Base-by-base conservation (phyloP, 495 filamentous ascomycete species). In the Chaetomium tenue region DNA sequence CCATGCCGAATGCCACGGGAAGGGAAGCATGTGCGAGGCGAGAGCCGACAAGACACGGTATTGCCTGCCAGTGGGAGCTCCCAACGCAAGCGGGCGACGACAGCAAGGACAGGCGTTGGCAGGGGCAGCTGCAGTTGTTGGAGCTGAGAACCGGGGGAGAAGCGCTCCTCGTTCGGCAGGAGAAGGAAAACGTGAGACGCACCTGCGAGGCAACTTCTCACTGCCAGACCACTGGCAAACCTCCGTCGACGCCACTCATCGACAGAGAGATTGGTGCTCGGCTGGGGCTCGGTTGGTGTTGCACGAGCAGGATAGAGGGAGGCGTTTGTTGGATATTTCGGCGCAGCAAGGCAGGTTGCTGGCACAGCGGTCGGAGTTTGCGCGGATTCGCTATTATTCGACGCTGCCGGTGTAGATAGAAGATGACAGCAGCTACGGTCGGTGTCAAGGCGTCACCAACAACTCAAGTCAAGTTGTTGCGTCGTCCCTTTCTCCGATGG, bases 201-300 rank as follows among this genome's bases (percentile, higher is more conserved):
- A 60, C 58, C 58, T 60, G 46, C 6, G 11, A 48, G 44, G 30
- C 11, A 20, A 58, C 42, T 44, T 5, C 37, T 58, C 55, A 58
- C 20, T 39, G 30, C 30, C 53, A 18, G 20, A 30, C 39, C 39
- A 58, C 18, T 22, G 16, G 9, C 30, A 52, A 52, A 8, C 23
- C 5, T 47, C n/a, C 18, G 15, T 46, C 46, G n/a, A 53, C 59
- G 59, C 59, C 59, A 53, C 59, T 42, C 59, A 61, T 26, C 22
- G 18, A 53, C 33, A 20, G 47, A 25, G 48, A 61, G 47, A 61
- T 61, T 61, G 59, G 37, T 20, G 20, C 18, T 42, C 47, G 59
- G 47, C 48, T 26, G 47, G 59, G 9, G 37, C 20, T 33, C 22
- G 59, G 47, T 16, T 61, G 59, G 30, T 52, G 59, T 61, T 52